Evolutionary conservation across 2,329 filamentous ascomycete genomes (phyloP), one percentile per base, ranked within the genome.

Genomic region (Clonostachys byssicola): DNA sequence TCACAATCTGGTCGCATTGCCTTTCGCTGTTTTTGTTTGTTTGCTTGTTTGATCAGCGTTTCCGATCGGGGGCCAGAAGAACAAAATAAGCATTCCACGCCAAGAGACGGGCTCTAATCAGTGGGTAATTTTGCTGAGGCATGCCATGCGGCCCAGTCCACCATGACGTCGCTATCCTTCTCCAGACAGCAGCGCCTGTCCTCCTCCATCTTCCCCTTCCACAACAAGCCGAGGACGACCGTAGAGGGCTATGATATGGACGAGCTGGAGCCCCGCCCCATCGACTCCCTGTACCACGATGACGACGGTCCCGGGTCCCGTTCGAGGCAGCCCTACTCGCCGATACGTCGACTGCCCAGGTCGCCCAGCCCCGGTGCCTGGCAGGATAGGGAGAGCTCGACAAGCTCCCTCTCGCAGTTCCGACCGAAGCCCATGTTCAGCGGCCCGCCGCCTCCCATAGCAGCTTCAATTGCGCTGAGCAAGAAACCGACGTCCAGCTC

Each of bases 401-500:
- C 45, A 20, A 52, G 43, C 46, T 54, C 58, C 2, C 64, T 68
- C 48, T 65, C 60, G 16, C 70, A 49, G 23, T 30, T 30, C 23
- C 70, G 57, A 12, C 50, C 61, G 4, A 64, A 34, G 18, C 35
- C 48, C n/a, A 34, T 78, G 41, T 79, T 78, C 48, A 56, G 63
- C 3, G 74, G 74, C 2, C 75, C 76, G 1, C 76, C 76, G 1
- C 74, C 76, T 1, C 76, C 76, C 5, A 78, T 80, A 47, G 67
- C 72, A 2, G 53, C 61, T 6, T 77, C 75, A 0, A 62, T 67
- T 4, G 49, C 72, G 17, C 46, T 72, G 2, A 6, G 23, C 7
- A 44, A 41, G 43, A 38, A 23, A 18, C 30, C 30, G 12, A 12
- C 34, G 23, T 17, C 30, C 10, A 30, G 6, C 33, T n/a, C 42